These are phyloP conservation scores for Pseudonectria foliicola DNA, from an alignment of 2,329 filamentous ascomycete species.

Conservation along the genomic window DNA sequence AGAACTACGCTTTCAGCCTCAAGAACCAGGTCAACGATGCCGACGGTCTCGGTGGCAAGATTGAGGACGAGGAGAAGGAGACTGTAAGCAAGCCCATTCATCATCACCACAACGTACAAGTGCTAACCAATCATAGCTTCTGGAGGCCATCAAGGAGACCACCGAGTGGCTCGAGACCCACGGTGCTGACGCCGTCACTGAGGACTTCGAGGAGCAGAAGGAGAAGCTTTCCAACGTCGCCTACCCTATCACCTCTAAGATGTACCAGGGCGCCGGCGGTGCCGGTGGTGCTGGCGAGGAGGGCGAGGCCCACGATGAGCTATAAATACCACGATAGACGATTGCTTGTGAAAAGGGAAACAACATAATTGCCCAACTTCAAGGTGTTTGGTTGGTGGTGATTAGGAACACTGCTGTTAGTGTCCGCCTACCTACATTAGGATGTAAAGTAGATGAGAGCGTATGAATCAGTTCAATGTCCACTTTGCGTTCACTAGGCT, in stretches of 20 bases:
- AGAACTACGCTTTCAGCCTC: conserved; percentile 98
- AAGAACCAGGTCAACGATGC: conserved; percentile 99
- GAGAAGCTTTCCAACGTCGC: conserved; percentile 96
- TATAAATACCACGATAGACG: conserved; percentile 52
- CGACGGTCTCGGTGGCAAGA: conserved; percentile 95
- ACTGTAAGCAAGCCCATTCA: conserved; percentile 50
- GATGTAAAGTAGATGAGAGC: conserved; percentile 26
- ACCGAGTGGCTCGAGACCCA: conserved; percentile 97
- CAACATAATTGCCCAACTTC: conserved; percentile 18
- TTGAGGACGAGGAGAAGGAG: conserved; percentile 98
- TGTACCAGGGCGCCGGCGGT: conserved; percentile 64
- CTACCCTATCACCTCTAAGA: conserved; percentile 98
- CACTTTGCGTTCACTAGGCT: too few relatives aligned
- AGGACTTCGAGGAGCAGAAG: conserved; percentile 99
- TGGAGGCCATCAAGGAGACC: conserved; percentile 95
- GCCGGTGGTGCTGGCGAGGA: conserved; percentile 49
- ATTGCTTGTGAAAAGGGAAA: conserved; percentile 18
- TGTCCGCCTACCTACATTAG: conserved; percentile 12
- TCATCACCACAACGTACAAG: neutral
- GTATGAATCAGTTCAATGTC: conserved; percentile 19
- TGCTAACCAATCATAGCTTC: conserved; percentile 52
- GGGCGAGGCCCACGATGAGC: conserved; percentile 71
- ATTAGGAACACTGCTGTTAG: conserved; percentile 14
- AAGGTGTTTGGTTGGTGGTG: conserved; percentile 23
- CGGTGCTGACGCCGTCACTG: conserved; percentile 71